Base-by-base conservation (phyloP, 768 basidiomycete genomes). In the Tephrocybe sp. region DNA sequence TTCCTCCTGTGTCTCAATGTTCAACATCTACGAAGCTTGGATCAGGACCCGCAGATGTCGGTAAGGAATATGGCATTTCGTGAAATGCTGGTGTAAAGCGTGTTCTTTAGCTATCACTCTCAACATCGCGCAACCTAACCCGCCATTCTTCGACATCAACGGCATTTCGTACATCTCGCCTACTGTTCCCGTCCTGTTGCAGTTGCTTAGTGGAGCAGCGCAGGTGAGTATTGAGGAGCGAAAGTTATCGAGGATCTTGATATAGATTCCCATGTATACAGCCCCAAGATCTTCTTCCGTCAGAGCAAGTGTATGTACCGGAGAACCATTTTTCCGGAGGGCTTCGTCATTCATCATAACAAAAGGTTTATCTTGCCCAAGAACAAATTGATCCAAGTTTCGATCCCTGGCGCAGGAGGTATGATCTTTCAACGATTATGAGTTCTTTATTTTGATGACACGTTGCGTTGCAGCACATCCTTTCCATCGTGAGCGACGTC, bases 151-250 rank as follows among this genome's bases (percentile, higher is more conserved):
- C 31, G 61, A 62, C 44, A 62, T 65, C 31, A 65, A 66, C 50
- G 64, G 64, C 16, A 61, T 65, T 39, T 56, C 62, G 24, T 80
- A 65, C 57, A 41, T 56, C 2, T 59, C 69, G 1, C 80, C 79
- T 4, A 60, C 69, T 0, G 59, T 75, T 1, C 79, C 80, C 0
- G 71, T 79, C 13, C 70, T 80, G 21, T 72, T 81, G 38, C 79
- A 80, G 48, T 72, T 82, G 30, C 64, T 80, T 22, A 79, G 72
- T 39, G 79, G 79, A 5, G 72, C 73, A 12, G 56, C 56, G 13
- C n/a, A 48, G 52, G 58, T 57, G 21, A 23, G 31, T 10, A 25
- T 11, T 21, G 33, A 7, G 13, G 15, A 34, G 15, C 15, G 15
- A 3, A 8, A 12, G 9, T 25, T 24, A 16, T 33, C 24, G 27